Evolutionary conservation across 2,329 filamentous ascomycete species (phyloP), one percentile per base, ranked within the genome.

Genomic region (Diaporthe citri): DNA sequence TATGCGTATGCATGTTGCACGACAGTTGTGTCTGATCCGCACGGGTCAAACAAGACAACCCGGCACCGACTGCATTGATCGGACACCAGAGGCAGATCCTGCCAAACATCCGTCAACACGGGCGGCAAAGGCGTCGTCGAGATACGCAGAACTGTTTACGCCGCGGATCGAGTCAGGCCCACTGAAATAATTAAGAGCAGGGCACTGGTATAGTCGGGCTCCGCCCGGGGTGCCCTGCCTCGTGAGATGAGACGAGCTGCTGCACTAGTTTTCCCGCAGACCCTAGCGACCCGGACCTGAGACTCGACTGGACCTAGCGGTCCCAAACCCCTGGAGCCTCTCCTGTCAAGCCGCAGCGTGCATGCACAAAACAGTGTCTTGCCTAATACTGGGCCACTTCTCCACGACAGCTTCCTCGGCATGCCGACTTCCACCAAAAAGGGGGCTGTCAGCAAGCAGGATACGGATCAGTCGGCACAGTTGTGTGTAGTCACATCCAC

Each of bases 31-130:
- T 77, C 67, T 80, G 76, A 78, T 77, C 76, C 72, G 72, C 76
- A 77, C 73, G 77, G 80, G 78, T 78, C 78, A 79, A 77, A 77
- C 78, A 57, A 70, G 57, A 64, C 31, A 52, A n/a, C 70, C 56
- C 70, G 43, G 70, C 48, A 43, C 20, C 28, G 34, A 36, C n/a
- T 64, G n/a, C 34, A 52, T 64, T 72, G 57, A 64, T 64, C 34
- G 71, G 46, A 51, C 46, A 39, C 34, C 15, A 64, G 22, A 64
- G 51, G 60, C 71, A 64, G 34, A 56, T 64, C 25, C 51, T 72
- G 34, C 64, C 57, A 72, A 72, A 64, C 46, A 72, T 62, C 70
- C 17, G 39, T 39, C n/a, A 55, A 28, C 20, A 52, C 34, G 15
- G 57, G 55, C 70, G 59, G 70, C 70, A 39, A 64, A 31, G 34